phyloP scores from a whole-genome alignment of 768 basidiomycete species.

The Ramaria rubella region DNA sequence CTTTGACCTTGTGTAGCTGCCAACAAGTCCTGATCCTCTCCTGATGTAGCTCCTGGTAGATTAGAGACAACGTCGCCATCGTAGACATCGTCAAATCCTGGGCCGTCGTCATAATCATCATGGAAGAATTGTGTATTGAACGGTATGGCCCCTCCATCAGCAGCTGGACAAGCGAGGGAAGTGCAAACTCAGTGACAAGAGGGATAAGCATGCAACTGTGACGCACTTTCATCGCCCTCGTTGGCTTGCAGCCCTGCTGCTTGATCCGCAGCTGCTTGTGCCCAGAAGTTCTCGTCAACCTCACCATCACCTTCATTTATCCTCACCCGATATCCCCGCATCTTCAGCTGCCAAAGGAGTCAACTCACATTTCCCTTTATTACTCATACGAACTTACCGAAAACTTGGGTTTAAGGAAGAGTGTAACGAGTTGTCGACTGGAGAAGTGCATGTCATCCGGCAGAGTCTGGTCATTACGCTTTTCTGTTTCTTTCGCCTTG shows the following conservation, averaged over 20 bases:
- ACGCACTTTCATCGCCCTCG: slow-evolving; percentile 58
- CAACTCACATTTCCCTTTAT: neutral
- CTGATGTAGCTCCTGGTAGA: slow-evolving; percentile 28
- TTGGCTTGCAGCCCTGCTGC: slow-evolving; percentile 50
- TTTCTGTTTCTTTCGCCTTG: slow-evolving; percentile 52
- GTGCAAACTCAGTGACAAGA: slow-evolving; percentile 13
- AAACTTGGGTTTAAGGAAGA: slow-evolving; percentile 96
- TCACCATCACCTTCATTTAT: slow-evolving; percentile 64
- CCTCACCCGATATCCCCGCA: slow-evolving; percentile 67
- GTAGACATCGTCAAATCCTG: slow-evolving; percentile 54
- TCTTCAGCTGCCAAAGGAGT: slow-evolving; percentile 58
- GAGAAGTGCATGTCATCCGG: slow-evolving; percentile 99
- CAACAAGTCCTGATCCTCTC: slow-evolving; percentile 81
- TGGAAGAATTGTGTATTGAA: slow-evolving; percentile 98
- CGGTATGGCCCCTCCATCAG: slow-evolving; percentile 55
- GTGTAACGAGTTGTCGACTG: slow-evolving; percentile 77
- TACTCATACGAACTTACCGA: slow-evolving; percentile 48
- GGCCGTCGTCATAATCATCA: slow-evolving; percentile 79
- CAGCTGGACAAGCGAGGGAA: slow-evolving; percentile 20
- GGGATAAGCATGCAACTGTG: neutral
- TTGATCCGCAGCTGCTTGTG: slow-evolving; percentile 84
- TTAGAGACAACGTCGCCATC: slow-evolving; percentile 38
- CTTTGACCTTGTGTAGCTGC: slow-evolving; percentile 72
- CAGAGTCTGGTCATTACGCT: slow-evolving; percentile 67
- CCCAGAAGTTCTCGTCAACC: slow-evolving; percentile 97